These are phyloP conservation scores for Aspergillus fischeri DNA, from an alignment of 2,329 filamentous ascomycete genomes.

Conservation along the genomic window DNA sequence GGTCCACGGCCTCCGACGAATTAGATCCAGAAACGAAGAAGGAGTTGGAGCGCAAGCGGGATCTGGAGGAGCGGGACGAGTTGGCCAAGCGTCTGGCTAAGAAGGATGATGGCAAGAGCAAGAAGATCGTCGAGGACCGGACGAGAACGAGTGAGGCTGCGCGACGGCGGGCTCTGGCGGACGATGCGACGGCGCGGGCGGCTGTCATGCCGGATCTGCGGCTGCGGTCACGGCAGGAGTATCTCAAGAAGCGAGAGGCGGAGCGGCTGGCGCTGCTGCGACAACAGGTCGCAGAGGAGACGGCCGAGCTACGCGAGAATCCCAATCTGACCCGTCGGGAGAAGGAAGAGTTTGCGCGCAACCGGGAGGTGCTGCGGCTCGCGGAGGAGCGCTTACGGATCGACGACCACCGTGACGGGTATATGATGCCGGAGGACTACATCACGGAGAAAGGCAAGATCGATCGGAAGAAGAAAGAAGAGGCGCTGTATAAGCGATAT, in stretches of 20 bases:
- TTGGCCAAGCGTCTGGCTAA: conserved; percentile 72
- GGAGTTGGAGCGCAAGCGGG: conserved; percentile 58
- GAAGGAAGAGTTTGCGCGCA: conserved; percentile 82
- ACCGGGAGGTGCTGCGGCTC: conserved; percentile 73
- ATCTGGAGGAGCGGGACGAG: conserved; percentile 71
- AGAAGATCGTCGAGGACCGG: conserved; percentile 62
- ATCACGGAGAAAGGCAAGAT: conserved; percentile 91
- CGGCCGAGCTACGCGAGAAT: conserved; percentile 72
- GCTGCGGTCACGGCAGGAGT: conserved; percentile 81
- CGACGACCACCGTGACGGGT: conserved; percentile 88
- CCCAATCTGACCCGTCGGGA: conserved; percentile 71
- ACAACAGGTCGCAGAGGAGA: conserved; percentile 86
- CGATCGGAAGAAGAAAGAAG: conserved; percentile 79
- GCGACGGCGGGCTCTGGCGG: conserved; percentile 59
- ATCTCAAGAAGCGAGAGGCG: conserved; percentile 85
- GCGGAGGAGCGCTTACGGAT: conserved; percentile 82
- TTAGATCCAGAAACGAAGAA: conserved; percentile 58
- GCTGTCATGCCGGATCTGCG: conserved; percentile 77
- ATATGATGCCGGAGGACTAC: conserved; percentile 89
- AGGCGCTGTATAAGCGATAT: conserved; percentile 84
- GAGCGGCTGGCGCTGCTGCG: conserved; percentile 82
- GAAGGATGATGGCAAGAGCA: conserved; percentile 67
- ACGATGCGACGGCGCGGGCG: conserved; percentile 63
- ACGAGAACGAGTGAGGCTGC: conserved; percentile 56
- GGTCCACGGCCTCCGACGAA: conserved; percentile 39